These are phyloP conservation scores for Yamadazyma trypodendri DNA, from an alignment of 1,139 yeast genomes.

Conservation along the genomic window DNA sequence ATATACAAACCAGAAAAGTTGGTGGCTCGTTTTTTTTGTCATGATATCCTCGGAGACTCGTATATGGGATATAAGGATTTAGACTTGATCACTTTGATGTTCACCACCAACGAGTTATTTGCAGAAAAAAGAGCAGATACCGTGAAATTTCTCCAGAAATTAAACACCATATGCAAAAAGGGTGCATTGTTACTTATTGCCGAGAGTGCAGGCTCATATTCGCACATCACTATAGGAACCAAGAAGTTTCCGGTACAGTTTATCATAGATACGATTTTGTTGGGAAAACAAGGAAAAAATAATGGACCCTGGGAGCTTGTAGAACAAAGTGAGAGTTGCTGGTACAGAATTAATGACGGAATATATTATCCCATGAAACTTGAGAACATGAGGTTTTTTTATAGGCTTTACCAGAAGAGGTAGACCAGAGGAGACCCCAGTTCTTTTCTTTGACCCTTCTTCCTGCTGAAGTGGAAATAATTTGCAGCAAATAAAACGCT, in stretches of 20 bases:
- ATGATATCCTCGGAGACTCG: constrained; percentile 42
- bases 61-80: constrained; percentile 18
- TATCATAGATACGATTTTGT: constrained; percentile 67
- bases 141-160: constrained; percentile 54
- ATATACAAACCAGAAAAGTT: constrained; percentile 40
- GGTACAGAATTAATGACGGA: constrained; percentile 64
- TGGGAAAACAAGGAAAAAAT: constrained; percentile 51
- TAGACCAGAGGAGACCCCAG: no score
- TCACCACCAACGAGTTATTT: constrained; percentile 85
- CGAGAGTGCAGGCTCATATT: constrained; percentile 89
- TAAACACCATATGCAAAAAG: constrained; percentile 44
- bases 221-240: constrained; percentile 73
- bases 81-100: constrained; percentile 64
- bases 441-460: no score
- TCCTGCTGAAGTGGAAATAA: no score
- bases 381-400: constrained; percentile 86
- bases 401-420: constrained; percentile 63
- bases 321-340: constrained; percentile 68
- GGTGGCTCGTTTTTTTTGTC: constrained; percentile 44
- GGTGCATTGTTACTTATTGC: constrained; percentile 68
- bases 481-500: no score
- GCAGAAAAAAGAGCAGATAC: constrained; percentile 65
- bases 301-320: constrained; percentile 67
- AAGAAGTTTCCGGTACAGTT: constrained; percentile 82
- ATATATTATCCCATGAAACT: constrained; percentile 67